Evolutionary conservation across 352 stramenopile species (phyloP).

Genomic region (Phytophthora cactorum): DNA sequence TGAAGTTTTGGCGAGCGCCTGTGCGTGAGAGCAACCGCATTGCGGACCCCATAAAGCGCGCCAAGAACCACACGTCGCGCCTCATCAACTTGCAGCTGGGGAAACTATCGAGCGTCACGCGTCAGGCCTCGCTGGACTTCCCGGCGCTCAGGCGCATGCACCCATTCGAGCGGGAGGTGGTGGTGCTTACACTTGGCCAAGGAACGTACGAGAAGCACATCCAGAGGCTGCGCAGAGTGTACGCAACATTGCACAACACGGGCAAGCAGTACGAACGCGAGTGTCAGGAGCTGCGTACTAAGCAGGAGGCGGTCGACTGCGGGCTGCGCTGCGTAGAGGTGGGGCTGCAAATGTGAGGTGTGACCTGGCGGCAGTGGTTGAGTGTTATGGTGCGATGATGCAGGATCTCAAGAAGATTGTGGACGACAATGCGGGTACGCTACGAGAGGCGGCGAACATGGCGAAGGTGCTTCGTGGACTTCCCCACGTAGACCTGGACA

Average conservation of each 20-base stretch:
- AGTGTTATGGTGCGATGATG: neutral
- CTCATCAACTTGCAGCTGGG: conserved; percentile 82
- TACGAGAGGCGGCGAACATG: conserved; percentile 65
- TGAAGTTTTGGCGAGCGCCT: conserved; percentile 83
- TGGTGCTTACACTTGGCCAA: conserved; percentile 78
- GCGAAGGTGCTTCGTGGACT: conserved; percentile 77
- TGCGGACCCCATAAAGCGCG: conserved; percentile 76
- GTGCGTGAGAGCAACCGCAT: conserved; percentile 85
- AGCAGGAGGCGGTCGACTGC: conserved; percentile 81
- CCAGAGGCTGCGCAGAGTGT: conserved; percentile 80
- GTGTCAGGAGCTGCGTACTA: conserved; percentile 72
- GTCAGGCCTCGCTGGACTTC: conserved; percentile 75
- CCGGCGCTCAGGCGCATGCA: conserved; percentile 80
- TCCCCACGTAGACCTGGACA: conserved; percentile 79
- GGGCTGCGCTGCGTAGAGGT: conserved; percentile 81
- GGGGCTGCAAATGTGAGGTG: neutral
- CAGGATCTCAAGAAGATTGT: conserved; percentile 60
- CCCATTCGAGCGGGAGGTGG: conserved; percentile 85
- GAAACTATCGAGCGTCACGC: conserved; percentile 78
- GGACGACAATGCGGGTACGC: conserved; percentile 42
- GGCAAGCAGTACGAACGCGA: conserved; percentile 77
- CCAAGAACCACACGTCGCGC: conserved; percentile 81
- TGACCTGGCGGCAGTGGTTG: neutral
- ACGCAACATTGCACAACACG: conserved; percentile 76
- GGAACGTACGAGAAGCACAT: conserved; percentile 78